Percentiles rank a stretch among this genome's conserved stretches.
Conservation (phyloP, 176 grass and related monocot species). For the Cymbopogon citratus region DNA sequence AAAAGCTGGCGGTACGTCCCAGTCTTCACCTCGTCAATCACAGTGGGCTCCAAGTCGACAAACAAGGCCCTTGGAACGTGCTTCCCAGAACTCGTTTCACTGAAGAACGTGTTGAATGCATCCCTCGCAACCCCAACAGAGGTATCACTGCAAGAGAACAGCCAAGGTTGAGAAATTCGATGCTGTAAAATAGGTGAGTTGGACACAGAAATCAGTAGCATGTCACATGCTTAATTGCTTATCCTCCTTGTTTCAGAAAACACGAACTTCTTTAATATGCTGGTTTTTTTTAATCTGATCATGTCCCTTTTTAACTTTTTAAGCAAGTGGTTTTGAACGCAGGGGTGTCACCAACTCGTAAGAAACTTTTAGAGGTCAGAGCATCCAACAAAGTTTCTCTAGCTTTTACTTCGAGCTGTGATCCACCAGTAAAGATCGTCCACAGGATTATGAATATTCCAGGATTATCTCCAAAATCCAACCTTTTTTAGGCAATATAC, state of each 20-base stretch:
- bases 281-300: not conserved
- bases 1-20: constrained; percentile 65
- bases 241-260: not conserved
- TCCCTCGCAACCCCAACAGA: constrained; percentile 54
- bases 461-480: not conserved
- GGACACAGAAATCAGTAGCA: not conserved
- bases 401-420: not conserved
- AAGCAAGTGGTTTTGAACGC: not conserved
- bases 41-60: constrained; percentile 68
- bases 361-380: not conserved
- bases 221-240: not conserved
- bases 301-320: not conserved
- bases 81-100: constrained; percentile 68
- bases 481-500: not conserved
- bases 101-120: constrained; percentile 90
- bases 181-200: constrained; percentile 5
- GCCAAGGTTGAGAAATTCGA: not conserved
- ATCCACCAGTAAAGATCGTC: not conserved
- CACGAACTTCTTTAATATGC: not conserved
- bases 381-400: not conserved
- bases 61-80: constrained; percentile 73
- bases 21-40: constrained; percentile 69
- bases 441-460: not conserved
- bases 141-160: constrained; percentile 46
- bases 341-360: not conserved